These are phyloP conservation scores for Kregervanrija delftensis DNA, from an alignment of 805 yeast genomes.

Conservation along the genomic window DNA sequence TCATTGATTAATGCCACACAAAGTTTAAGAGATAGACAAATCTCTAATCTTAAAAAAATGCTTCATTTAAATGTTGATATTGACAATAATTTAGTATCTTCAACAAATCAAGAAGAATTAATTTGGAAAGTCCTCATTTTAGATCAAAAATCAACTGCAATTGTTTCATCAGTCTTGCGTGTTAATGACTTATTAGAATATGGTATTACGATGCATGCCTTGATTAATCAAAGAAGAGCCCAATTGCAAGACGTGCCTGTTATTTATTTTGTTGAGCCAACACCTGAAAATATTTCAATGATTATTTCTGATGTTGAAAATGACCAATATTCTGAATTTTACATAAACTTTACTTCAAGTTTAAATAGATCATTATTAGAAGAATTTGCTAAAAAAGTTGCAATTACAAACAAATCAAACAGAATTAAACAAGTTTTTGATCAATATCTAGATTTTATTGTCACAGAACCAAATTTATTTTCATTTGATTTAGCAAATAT, in stretches of 20 bases:
- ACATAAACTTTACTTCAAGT: conserved; percentile 81
- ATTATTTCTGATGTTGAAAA: conserved; percentile 67
- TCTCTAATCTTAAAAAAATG: conserved; percentile 63
- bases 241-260: conserved; percentile 92
- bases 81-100: conserved; percentile 43
- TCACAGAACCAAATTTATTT: conserved; percentile 87
- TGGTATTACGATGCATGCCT: conserved; percentile 87
- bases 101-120: conserved; percentile 56
- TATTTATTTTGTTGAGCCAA: conserved; percentile 86
- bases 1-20: conserved; percentile 12
- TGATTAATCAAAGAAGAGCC: conserved; percentile 66
- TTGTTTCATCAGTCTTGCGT: conserved; percentile 84
- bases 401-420: conserved; percentile 60
- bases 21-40: conserved; percentile 25
- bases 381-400: conserved; percentile 78
- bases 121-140: conserved; percentile 88
- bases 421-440: conserved; percentile 86
- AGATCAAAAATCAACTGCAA: conserved; percentile 74
- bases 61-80: conserved; percentile 77
- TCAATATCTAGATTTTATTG: conserved; percentile 87
- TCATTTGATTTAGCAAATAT: conserved; percentile 63
- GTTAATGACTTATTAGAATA: conserved; percentile 85
- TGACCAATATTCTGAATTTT: conserved; percentile 72
- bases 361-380: conserved; percentile 75
- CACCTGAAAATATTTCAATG: conserved; percentile 59